Evolutionary conservation across 306 rosid species (phyloP).

Genomic region (Citrullus mucosospermus): DNA sequence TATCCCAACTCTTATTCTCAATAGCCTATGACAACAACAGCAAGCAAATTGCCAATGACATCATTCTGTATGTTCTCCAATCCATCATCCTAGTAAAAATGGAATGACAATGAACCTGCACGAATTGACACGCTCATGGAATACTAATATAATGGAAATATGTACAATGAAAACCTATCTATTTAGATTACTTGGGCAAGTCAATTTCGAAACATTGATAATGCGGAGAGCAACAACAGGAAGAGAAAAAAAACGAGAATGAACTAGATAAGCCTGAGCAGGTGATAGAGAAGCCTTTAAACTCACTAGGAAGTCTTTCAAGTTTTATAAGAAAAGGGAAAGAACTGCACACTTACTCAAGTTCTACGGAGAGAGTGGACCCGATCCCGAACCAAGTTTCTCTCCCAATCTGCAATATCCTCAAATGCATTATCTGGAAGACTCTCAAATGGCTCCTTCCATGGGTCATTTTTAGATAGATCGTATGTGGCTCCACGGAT

Average conservation of each 20-base stretch:
- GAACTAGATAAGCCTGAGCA: background rate
- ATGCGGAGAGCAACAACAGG: background rate
- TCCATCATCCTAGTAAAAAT: background rate
- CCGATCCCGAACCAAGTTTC: conserved; percentile 55
- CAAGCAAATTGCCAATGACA: background rate
- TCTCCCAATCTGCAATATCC: conserved; percentile 80
- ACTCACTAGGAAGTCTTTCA: background rate
- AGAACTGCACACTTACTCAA: conserved; percentile 16
- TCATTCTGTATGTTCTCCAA: background rate
- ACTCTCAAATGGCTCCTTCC: conserved; percentile 85
- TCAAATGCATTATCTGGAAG: conserved; percentile 78
- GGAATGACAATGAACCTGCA: background rate
- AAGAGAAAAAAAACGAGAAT: background rate
- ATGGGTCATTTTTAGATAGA: conserved; percentile 63
- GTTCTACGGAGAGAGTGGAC: conserved; percentile 60
- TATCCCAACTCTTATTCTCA: background rate
- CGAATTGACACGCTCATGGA: background rate
- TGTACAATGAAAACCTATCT: background rate
- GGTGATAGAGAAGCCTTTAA: background rate
- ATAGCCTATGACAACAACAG: background rate
- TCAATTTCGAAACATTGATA: background rate
- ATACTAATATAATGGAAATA: background rate
- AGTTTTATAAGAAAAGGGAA: background rate
- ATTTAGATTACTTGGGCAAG: background rate
- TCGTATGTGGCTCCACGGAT: conserved; percentile 73